Evolutionary conservation across 139 green algal genomes (phyloP), one percentile per base, ranked within the genome.

Genomic region (Chlamydomonas incerta): DNA sequence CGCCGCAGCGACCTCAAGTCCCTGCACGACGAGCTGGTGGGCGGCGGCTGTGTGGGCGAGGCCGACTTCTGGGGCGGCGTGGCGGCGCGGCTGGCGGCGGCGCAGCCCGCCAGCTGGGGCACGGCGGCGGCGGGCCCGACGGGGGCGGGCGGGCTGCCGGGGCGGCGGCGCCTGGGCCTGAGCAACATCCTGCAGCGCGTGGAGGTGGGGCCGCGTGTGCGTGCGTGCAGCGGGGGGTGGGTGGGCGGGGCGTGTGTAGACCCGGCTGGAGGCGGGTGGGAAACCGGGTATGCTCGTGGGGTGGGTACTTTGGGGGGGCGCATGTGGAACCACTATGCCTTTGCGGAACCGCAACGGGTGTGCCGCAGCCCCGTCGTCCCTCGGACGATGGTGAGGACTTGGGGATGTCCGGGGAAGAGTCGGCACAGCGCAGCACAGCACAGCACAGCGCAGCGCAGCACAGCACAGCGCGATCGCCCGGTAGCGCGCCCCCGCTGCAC

Each of bases 121-220:
- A 82, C 74, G 20, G 66, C 75, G 31, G 74, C 52, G 31, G 74
- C 34, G 20, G 58, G 60, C n/a, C 58, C n/a, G 58, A 29, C 8
- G 28, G 75, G 58, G 35, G 65, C 37, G 11, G 75, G 60, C 35
- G 60, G 26, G 8, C 46, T 33, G 62, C 34, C 58, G 28, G 29
- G 29, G 28, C 37, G 41, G 62, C 34, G 60, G 62, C 76, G 76
- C 23, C 24, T 83, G 37, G 76, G 76, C 2, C 76, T 83, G 26
- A 74, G 62, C 76, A 83, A 83, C 76, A 73, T 83, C 76, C 35
- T 83, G 62, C 76, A 74, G 41, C 34, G 37, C 8, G 37, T 83
- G 37, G 76, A 83, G 76, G 76, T 83, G 65, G n/a, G 76, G 37
- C 33, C 4, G 14, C 34, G 34, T 33, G 15, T 23, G 58, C 3